These are phyloP conservation scores for Microdochium paspali DNA, from an alignment of 2,329 filamentous ascomycete species.

Conservation along the genomic window DNA sequence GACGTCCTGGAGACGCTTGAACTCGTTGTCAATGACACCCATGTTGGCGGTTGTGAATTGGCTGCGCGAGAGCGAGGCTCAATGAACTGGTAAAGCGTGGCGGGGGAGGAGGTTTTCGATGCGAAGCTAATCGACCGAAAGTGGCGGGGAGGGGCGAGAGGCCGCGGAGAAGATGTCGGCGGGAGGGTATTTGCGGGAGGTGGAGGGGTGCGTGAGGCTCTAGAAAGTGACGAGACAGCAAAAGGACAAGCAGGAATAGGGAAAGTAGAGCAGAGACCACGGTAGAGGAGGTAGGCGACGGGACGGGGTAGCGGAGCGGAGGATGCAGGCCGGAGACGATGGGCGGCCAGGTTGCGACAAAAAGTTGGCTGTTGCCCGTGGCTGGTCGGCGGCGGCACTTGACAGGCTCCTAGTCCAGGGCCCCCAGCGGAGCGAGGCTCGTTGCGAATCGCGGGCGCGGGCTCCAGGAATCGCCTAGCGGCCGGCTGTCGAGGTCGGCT, in stretches of 20 bases:
- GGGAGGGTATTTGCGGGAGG: conserved; percentile 5
- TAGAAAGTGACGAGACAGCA: conserved; percentile 10
- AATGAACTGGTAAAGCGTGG: not conserved
- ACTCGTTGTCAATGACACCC: conserved; percentile 80
- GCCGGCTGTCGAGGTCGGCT: not conserved
- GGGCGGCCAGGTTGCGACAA: conserved; percentile 18
- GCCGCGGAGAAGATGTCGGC: conserved; percentile 6
- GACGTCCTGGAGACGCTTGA: conserved; percentile 76
- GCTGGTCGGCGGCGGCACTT: not conserved
- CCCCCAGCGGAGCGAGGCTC: too few species aligned
- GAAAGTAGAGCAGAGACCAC: conserved; percentile 3
- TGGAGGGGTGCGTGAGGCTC: conserved; percentile 3
- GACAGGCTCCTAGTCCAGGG: too few species aligned
- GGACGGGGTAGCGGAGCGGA: conserved; percentile 8
- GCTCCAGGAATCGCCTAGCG: not conserved
- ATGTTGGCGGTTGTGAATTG: conserved; percentile 44
- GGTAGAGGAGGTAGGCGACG: too few species aligned
- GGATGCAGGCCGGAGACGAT: conserved; percentile 3
- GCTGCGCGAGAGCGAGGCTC: conserved; percentile 2
- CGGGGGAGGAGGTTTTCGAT: not conserved
- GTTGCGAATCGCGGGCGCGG: too few species aligned
- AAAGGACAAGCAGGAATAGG: conserved; percentile 8
- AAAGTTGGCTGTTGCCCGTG: conserved; percentile 4
- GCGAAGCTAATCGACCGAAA: conserved; percentile 15
- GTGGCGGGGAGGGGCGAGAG: conserved; percentile 7